Percentiles rank a stretch among this genome's conserved stretches.
Evolutionary conservation across 768 basidiomycete genomes (phyloP).

Genomic region (Podaxis pistillaris): DNA sequence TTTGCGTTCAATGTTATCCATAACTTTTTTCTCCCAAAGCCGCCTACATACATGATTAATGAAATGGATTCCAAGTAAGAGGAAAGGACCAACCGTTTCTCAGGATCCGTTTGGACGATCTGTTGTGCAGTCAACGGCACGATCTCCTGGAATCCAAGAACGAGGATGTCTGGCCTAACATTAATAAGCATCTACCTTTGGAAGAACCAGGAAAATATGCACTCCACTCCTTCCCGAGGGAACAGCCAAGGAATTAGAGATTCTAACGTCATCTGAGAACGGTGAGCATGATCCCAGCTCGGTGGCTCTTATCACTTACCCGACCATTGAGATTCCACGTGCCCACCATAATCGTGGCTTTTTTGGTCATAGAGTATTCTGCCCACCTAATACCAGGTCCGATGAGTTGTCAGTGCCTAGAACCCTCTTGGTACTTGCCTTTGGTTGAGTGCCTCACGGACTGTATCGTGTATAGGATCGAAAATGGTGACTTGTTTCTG

Average conservation of each 20-base stretch:
- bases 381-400: constrained; percentile 44
- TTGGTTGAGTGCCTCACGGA: constrained; percentile 66
- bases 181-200: constrained; percentile 10
- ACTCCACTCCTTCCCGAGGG: constrained; percentile 66
- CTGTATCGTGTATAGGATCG: constrained; percentile 90
- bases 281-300: not conserved
- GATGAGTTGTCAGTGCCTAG: constrained; percentile 13
- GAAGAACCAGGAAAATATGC: constrained; percentile 18
- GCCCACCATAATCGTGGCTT: constrained; percentile 78
- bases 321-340: constrained; percentile 97
- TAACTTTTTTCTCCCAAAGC: constrained; percentile 81
- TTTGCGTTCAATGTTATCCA: constrained; percentile 73
- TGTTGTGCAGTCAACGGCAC: constrained; percentile 98
- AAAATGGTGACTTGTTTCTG: constrained; percentile 89
- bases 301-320: constrained; percentile 38
- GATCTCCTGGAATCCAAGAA: constrained; percentile 94
- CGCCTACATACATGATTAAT: constrained; percentile 49
- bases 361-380: constrained; percentile 81
- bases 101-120: constrained; percentile 93
- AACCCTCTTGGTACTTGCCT: constrained; percentile 41
- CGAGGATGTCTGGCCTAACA: constrained; percentile 82
- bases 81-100: constrained; percentile 60
- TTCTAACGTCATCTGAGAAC: constrained; percentile 66
- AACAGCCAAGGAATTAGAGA: constrained; percentile 89
- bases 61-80: not conserved